Base-by-base conservation (phyloP, 176 grass and related monocot species). In the Elymus sibiricus region DNA sequence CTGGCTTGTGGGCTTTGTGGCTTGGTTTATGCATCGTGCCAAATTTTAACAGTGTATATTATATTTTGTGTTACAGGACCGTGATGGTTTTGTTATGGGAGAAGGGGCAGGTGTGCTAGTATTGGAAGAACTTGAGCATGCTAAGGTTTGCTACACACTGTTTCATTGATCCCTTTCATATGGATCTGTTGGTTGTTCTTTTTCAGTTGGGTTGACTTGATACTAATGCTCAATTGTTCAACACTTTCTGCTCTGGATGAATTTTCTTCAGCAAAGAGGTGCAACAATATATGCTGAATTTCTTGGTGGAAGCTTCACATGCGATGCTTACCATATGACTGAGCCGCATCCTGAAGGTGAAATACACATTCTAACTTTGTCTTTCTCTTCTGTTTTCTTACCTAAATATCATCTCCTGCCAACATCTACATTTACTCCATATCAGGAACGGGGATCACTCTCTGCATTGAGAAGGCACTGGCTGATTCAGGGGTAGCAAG, bases 51-150 rank as follows among this genome's bases (percentile, higher is more conserved):
- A 16, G 26, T 78, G 60, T 83, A 79, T 46, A 64, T 73, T 83
- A 79, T 46, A 64, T 73, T 82, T 82, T 34, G 4, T 76, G 58
- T 62, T 68, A 49, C 83, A 99, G 97, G 94, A 74, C 11, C 90
- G 97, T 77, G 97, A 99, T 87, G 97, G 97, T 87, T 99, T 99
- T 93, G 97, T 99, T 79, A 99, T 99, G 92, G 97, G 97, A 64
- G 97, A 99, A 93, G 97, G 97, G 46, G 92, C 97, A 64, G 94
- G 97, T 49, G 97, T 99, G 49, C 97, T 99, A 17, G 82, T 97
- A 64, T 70, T 99, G 71, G 97, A 99, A 96, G 97, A 99, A 87
- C 94, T 99, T 89, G 97, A 99, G 74, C 94, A 99, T 59, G 97
- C 94, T 79, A 95, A 95, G 94, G 94, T 95, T 83, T 14, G 34